A percentile compares a stretch with the other conserved stretches of the same genome.
phyloP scores from a whole-genome alignment of 148 eudicot species.

The Hydrangea macrophylla region DNA sequence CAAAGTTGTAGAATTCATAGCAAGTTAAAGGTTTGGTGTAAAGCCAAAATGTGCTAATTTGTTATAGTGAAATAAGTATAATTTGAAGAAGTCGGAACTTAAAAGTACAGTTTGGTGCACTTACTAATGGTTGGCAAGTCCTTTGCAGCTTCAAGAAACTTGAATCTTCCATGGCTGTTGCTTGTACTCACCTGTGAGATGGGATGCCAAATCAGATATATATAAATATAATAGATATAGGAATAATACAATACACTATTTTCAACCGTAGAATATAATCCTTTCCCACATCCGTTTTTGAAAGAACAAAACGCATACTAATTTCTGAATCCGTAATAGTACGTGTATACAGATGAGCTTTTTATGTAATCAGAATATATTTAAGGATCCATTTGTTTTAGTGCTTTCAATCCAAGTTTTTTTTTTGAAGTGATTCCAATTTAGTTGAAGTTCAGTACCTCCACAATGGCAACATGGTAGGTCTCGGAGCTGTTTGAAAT shows the following conservation, averaged over 20 bases:
- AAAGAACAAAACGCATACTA: neutral
- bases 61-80: neutral
- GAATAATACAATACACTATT: neutral
- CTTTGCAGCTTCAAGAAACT: conserved; percentile 58
- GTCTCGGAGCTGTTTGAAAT: conserved; percentile 40
- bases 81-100: neutral
- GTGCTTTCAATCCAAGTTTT: neutral
- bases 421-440: neutral
- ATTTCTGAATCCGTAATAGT: neutral
- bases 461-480: conserved; percentile 76
- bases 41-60: neutral
- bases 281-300: neutral
- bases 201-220: neutral
- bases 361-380: neutral
- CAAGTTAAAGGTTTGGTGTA: neutral
- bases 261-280: neutral
- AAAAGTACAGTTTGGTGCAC: conserved; percentile 7
- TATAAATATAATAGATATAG: neutral
- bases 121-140: conserved; percentile 84
- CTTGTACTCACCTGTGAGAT: conserved; percentile 45
- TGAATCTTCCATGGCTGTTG: conserved; percentile 53
- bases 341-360: neutral
- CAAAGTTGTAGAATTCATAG: neutral
- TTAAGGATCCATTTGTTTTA: neutral
- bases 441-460: conserved; percentile 38